Base-by-base conservation (phyloP, 331 rosid genomes). In the Quercus lobata region DNA sequence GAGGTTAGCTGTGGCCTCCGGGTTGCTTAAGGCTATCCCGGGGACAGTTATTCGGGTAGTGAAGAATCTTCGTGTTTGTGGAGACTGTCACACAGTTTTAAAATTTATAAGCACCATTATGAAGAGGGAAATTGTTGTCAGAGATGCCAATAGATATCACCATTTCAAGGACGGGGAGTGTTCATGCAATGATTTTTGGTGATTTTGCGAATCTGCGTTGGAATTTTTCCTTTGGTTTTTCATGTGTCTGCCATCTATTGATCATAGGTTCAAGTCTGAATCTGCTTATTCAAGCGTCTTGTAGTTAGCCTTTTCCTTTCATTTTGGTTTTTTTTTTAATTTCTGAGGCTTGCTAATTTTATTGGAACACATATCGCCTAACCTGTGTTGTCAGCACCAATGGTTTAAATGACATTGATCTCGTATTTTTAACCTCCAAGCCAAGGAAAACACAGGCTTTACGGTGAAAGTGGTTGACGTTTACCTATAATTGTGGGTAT, bases 141-240 rank as follows among this genome's bases (percentile, higher is more conserved):
- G 94, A 66, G 97, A 93, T 83, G 88, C 88, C 82, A 91, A 77
- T 46, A 84, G 97, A 78, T 89, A 91, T 88, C 97, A 89, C 82
- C 93, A 91, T 81, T 89, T 91, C 78, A 87, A 90, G 81, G 80
- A 84, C 24, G 97, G 93, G 25, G 82, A 74, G n/a, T 91, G 97
- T 82, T 91, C 97, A 0, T 93, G 97, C 80, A 87, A 89, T 78
- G 93, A 93, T 80, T 91, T 91, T 57, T 93, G 97, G 97, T 93
- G 87, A 91, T 46, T 53, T 73, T 27, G 1, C 70, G 16, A 24
- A 49, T 18, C 16, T 66, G 71, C 24, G 44, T 17, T 3, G 49
- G 71, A 32, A 32, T 1, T 66, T 21, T 32, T 17, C 22, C 46
- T 21, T 2, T 16, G 44, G n/a, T 65, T 65, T 18, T 2, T 30